A percentile compares a stretch with the other conserved stretches of the same genome.
These are phyloP conservation scores for Hepatocystis sp. DNA, from an alignment of 169 alveolate genomes.

Conservation along the genomic window DNA sequence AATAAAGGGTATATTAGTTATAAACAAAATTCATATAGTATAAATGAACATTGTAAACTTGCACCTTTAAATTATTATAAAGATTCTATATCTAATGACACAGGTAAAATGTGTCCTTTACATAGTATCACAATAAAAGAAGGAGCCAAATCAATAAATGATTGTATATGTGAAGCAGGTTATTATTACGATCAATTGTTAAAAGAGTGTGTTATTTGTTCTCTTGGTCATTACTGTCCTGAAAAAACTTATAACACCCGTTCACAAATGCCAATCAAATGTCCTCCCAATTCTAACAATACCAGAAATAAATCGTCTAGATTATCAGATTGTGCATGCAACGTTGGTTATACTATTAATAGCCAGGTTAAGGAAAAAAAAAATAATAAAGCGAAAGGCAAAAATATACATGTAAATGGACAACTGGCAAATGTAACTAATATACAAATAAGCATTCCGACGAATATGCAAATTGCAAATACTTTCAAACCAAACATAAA, in stretches of 20 bases:
- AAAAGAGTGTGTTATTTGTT: constrained; percentile 80
- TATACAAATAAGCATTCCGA: no score
- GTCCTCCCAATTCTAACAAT: constrained; percentile 78
- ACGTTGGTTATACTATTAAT: constrained; percentile 78
- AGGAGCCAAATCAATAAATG: constrained; percentile 78
- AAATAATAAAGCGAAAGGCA: not conserved
- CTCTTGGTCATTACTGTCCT: constrained; percentile 85
- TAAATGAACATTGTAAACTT: constrained; percentile 78
- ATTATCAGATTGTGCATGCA: constrained; percentile 78
- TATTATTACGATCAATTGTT: constrained; percentile 40
- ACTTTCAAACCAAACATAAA: no score
- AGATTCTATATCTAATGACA: constrained; percentile 79
- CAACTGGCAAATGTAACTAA: constrained; percentile 16
- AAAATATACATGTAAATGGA: not conserved
- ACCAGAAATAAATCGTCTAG: constrained; percentile 71
- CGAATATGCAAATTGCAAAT: no score
- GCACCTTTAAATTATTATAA: constrained; percentile 81
- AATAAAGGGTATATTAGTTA: constrained; percentile 76
- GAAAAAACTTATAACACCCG: constrained; percentile 70
- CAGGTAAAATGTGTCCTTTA: constrained; percentile 82
- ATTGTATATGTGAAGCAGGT: constrained; percentile 81
- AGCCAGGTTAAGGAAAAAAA: constrained; percentile 7
- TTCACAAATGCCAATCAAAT: constrained; percentile 75
- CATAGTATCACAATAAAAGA: constrained; percentile 82
- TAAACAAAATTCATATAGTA: constrained; percentile 78